Evolutionary conservation across 2,329 filamentous ascomycete species (phyloP), one percentile per base, ranked within the genome.

Genomic region (Verticillium tricorpus): DNA sequence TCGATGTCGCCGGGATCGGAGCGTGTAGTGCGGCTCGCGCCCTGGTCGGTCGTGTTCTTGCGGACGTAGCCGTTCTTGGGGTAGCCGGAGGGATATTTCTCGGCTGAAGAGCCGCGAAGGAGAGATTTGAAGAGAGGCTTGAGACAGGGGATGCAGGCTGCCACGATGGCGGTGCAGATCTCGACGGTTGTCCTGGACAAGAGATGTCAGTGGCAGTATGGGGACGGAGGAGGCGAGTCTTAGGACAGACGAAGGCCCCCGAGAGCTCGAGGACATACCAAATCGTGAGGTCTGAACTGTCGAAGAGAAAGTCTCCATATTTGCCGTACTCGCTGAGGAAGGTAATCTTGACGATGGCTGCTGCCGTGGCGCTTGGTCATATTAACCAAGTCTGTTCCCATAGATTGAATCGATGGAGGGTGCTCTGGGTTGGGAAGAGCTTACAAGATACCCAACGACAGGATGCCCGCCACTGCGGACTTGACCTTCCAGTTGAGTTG

Each of bases 401-500:
- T 32, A 3, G 34, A 28, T 9, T 25, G 40, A 50, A 19, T 17
- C 8, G 2, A 9, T 35, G 4, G 14, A 28, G 4, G 34, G 34
- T 7, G 5, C 14, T n/a, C 5, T 22, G 40, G n/a, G 6, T 1
- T 22, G 9, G 39, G 17, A 19, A 5, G 54, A 5, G 54, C 61
- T 59, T 17, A 61, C 60, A 72, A 72, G 45, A 71, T 32, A 32
- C 70, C 70, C 9, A 72, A 63, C 1, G 67, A 68, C 19, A 72
- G 60, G 11, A 72, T 68, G 3, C 37, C 66, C 1, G 67, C 64
- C 2, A 72, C 63, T 25, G 70, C 67, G 0, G 64, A 58, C 57
- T 70, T 71, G 59, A 68, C 67, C 45, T 62, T 68, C 61, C 66
- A 65, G 62, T 69, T 72, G 39, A 72, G 63, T 58, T 72, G 68